phyloP scores from a whole-genome alignment of 495 filamentous ascomycete genomes.

The Copromyces sp. region DNA sequence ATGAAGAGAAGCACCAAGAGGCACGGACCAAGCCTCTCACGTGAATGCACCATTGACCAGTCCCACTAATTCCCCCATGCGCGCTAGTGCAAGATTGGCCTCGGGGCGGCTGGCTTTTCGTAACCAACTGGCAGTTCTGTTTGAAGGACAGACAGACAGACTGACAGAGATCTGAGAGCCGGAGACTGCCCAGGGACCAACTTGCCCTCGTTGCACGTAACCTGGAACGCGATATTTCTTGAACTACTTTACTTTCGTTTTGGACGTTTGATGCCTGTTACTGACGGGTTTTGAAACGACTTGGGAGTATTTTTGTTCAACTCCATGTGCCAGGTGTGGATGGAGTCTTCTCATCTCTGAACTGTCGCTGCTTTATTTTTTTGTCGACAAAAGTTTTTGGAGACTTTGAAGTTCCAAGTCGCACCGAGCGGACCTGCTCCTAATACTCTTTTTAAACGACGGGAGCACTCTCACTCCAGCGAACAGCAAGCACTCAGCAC shows the following conservation, averaged over 20 bases:
- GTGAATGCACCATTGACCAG: background rate
- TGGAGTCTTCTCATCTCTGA: background rate
- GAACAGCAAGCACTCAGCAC: conserved; percentile 1
- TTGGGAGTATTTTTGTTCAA: background rate
- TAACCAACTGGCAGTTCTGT: conserved; percentile 11
- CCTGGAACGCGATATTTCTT: background rate
- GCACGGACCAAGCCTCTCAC: background rate
- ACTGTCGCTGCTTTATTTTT: background rate
- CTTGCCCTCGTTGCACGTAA: background rate
- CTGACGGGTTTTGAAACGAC: background rate
- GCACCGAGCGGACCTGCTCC: conserved; percentile 3
- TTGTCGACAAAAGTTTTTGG: conserved; percentile 18
- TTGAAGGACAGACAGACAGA: background rate
- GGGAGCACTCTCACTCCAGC: background rate
- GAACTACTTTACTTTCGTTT: background rate
- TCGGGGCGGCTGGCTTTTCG: conserved; percentile 17
- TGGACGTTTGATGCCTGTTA: background rate
- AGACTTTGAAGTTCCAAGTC: background rate
- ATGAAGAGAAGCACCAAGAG: background rate
- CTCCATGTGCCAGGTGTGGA: background rate
- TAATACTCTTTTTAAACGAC: background rate
- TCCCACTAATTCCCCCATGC: background rate
- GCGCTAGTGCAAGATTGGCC: conserved; percentile 13
- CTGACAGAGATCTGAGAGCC: background rate
- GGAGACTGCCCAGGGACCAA: background rate